Evolutionary conservation across 2,329 filamentous ascomycete genomes (phyloP).

Genomic region (Stagonosporopsis vannaccii): DNA sequence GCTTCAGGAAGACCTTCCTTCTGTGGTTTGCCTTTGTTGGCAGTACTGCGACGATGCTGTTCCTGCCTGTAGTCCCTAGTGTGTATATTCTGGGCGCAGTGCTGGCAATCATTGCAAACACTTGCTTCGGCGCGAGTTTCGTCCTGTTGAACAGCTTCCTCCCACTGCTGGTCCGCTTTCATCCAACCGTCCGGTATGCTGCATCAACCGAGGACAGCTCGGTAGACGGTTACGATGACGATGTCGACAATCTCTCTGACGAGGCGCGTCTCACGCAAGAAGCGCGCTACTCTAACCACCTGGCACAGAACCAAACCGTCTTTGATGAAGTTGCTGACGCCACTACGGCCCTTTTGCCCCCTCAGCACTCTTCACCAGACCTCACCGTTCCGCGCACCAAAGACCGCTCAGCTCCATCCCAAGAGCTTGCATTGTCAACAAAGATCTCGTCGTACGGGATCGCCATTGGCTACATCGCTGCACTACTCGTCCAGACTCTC

Average conservation of each 20-base stretch:
- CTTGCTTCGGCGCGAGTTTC: slow-evolving; percentile 92
- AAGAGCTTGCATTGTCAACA: slow-evolving; percentile 81
- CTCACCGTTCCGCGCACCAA: slow-evolving; percentile 40
- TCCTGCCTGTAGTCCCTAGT: slow-evolving; percentile 77
- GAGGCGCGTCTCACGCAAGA: slow-evolving; percentile 32
- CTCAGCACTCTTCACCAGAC: slow-evolving; percentile 30
- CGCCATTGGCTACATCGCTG: slow-evolving; percentile 90
- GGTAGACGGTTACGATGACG: slow-evolving; percentile 41
- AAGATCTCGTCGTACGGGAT: slow-evolving; percentile 92
- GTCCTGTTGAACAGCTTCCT: slow-evolving; percentile 95
- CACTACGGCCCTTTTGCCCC: slow-evolving; percentile 49
- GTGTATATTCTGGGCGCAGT: slow-evolving; percentile 83
- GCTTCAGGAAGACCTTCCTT: slow-evolving; percentile 85
- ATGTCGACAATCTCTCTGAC: slow-evolving; percentile 25
- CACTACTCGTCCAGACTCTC: slow-evolving; percentile 81
- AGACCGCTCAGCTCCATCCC: slow-evolving; percentile 57
- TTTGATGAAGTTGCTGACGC: slow-evolving; percentile 42
- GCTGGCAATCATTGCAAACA: slow-evolving; percentile 89
- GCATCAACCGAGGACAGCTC: slow-evolving; percentile 30
- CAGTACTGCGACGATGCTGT: slow-evolving; percentile 84
- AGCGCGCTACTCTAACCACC: slow-evolving; percentile 38
- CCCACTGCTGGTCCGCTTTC: slow-evolving; percentile 86
- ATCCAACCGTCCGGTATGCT: slow-evolving; percentile 65
- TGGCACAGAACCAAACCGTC: slow-evolving; percentile 34
- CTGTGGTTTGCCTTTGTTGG: slow-evolving; percentile 85